Conservation (phyloP, 2,329 filamentous ascomycete species). For the Fusarium nelsonii region DNA sequence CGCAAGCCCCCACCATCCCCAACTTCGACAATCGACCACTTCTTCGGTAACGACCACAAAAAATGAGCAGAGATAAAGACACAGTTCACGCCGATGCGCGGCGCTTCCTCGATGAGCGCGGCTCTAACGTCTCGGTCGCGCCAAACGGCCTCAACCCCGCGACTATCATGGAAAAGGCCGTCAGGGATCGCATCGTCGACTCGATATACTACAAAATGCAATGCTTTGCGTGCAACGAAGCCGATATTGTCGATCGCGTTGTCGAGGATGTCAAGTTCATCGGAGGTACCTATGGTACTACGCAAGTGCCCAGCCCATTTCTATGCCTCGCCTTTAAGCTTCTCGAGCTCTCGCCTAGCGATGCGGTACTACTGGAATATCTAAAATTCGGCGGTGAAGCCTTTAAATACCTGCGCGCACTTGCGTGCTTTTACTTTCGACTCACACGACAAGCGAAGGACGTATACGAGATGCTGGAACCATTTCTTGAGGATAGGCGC, state of each 20-base stretch:
- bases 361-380: constrained; percentile 84
- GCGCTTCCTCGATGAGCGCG: constrained; percentile 89
- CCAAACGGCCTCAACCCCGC: constrained; percentile 92
- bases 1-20: constrained; percentile 29
- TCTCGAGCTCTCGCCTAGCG: constrained; percentile 84
- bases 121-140: constrained; percentile 79
- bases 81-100: constrained; percentile 83
- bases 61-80: constrained; percentile 58
- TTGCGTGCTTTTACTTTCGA: constrained; percentile 94
- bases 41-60: constrained; percentile 22
- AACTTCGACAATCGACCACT: constrained; percentile 23
- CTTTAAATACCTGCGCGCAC: constrained; percentile 88
- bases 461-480: constrained; percentile 84
- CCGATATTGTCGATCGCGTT: constrained; percentile 87
- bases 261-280: constrained; percentile 84
- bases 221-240: constrained; percentile 93
- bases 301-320: constrained; percentile 91
- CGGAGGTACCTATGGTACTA: constrained; percentile 86
- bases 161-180: constrained; percentile 95
- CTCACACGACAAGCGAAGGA: constrained; percentile 86
- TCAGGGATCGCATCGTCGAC: constrained; percentile 94
- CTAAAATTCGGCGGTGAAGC: constrained; percentile 78
- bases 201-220: constrained; percentile 99
- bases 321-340: constrained; percentile 96
- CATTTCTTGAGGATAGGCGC: constrained; percentile 81